These are phyloP conservation scores for Pseudevernia furfuracea DNA, from an alignment of 495 filamentous ascomycete species.

Conservation along the genomic window DNA sequence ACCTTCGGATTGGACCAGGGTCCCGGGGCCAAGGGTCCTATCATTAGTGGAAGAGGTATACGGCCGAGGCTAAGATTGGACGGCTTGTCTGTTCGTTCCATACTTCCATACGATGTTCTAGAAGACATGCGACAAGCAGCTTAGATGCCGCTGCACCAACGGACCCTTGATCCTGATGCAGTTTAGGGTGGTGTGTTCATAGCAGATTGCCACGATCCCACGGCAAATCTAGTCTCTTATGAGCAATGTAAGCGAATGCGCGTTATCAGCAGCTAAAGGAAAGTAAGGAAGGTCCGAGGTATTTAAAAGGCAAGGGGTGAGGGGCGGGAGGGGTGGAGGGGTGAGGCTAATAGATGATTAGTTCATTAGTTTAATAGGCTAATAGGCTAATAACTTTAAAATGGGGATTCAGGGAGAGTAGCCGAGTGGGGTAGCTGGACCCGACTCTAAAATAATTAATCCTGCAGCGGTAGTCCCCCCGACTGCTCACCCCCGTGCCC, in stretches of 20 bases:
- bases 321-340: too few species aligned
- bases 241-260: not conserved
- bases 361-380: too few species aligned
- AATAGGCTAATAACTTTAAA: too few species aligned
- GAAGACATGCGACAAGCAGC: slow-evolving; percentile 1
- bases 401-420: not conserved
- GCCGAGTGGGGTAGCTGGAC: slow-evolving; percentile 1
- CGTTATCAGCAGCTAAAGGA: slow-evolving; percentile 13
- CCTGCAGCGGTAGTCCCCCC: too few species aligned
- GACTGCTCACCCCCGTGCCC: too few species aligned
- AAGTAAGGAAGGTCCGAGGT: too few species aligned
- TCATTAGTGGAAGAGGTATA: slow-evolving; percentile 11
- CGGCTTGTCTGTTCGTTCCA: not conserved
- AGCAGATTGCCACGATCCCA: not conserved
- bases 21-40: too few species aligned
- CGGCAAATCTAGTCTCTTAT: not conserved
- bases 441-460: not conserved
- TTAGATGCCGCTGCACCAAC: slow-evolving; percentile 3
- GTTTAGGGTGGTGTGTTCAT: not conserved
- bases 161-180: not conserved
- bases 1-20: not conserved
- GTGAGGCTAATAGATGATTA: too few species aligned
- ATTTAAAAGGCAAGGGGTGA: not conserved
- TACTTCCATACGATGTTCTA: slow-evolving; percentile 7
- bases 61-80: not conserved